phyloP scores from a whole-genome alignment of 2,329 filamentous ascomycete species.

The Penicillium sclerotiorum region DNA sequence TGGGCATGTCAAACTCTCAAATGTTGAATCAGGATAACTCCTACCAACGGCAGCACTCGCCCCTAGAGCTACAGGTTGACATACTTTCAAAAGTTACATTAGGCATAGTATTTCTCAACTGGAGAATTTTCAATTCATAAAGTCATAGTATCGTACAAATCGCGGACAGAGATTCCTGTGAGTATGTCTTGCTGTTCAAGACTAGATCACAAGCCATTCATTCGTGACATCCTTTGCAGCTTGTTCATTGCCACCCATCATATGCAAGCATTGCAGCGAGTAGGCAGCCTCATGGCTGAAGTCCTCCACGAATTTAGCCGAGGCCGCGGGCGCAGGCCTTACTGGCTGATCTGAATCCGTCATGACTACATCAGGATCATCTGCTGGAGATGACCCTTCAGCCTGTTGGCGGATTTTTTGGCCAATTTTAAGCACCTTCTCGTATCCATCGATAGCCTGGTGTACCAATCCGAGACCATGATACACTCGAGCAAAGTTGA shows the following conservation, averaged over 20 bases:
- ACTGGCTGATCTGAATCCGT: conserved; percentile 11
- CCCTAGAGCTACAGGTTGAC: no score
- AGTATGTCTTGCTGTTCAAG: neutral
- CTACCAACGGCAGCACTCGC: no score
- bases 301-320: conserved; percentile 52
- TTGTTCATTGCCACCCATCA: conserved; percentile 63
- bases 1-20: no score
- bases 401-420: conserved; percentile 42
- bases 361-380: conserved; percentile 40
- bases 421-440: conserved; percentile 57
- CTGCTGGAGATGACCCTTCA: conserved; percentile 17
- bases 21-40: no score
- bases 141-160: neutral
- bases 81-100: no score
- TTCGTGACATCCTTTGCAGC: conserved; percentile 64
- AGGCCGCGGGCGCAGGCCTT: conserved; percentile 4
- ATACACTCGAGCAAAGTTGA: conserved; percentile 76
- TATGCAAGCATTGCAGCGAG: conserved; percentile 70
- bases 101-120: neutral
- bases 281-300: conserved; percentile 73
- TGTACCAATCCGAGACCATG: conserved; percentile 73
- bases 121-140: neutral
- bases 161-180: neutral
- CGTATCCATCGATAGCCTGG: conserved; percentile 73
- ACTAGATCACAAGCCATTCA: conserved; percentile 57